Evolutionary conservation across 371 early-diverging fungal species (phyloP).

Genomic region (Polyrhizophydium stewartii): DNA sequence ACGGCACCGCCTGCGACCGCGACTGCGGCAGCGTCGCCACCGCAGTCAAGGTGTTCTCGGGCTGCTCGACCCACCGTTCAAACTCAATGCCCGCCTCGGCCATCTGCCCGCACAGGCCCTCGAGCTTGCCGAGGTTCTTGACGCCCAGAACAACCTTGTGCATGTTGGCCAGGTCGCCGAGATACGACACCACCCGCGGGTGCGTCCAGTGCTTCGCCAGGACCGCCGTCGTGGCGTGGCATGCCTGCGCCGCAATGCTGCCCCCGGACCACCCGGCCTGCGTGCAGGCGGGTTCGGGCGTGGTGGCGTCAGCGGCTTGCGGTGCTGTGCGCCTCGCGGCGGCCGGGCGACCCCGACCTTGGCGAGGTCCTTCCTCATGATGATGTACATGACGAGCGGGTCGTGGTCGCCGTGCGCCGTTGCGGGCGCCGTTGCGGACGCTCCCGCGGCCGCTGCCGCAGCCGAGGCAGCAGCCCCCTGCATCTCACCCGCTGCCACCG

Average conservation of each 20-base stretch:
- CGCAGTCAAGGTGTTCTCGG: slow-evolving; percentile 13
- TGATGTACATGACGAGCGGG: slow-evolving; percentile 1
- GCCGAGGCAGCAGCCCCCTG: too few species aligned
- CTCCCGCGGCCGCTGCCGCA: too few species aligned
- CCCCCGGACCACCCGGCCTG: not conserved
- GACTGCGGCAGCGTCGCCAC: slow-evolving; percentile 13
- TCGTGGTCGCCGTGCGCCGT: not conserved
- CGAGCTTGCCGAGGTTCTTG: slow-evolving; percentile 12
- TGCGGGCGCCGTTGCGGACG: too few species aligned
- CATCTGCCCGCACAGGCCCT: slow-evolving; percentile 1
- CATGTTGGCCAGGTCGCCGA: not conserved
- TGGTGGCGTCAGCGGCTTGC: not conserved
- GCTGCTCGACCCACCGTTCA: slow-evolving; percentile 18
- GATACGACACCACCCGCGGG: not conserved
- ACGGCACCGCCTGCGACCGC: not conserved
- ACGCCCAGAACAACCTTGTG: slow-evolving; percentile 6
- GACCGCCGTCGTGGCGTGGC: not conserved
- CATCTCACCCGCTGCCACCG: too few species aligned
- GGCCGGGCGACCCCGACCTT: not conserved
- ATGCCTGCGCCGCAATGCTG: not conserved
- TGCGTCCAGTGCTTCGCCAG: not conserved
- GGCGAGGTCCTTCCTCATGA: not conserved
- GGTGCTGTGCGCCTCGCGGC: too few species aligned
- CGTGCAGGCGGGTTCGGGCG: too few species aligned
- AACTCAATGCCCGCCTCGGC: slow-evolving; percentile 6